These are phyloP conservation scores for Amanita rubescens DNA, from an alignment of 768 basidiomycete species.

Conservation along the genomic window DNA sequence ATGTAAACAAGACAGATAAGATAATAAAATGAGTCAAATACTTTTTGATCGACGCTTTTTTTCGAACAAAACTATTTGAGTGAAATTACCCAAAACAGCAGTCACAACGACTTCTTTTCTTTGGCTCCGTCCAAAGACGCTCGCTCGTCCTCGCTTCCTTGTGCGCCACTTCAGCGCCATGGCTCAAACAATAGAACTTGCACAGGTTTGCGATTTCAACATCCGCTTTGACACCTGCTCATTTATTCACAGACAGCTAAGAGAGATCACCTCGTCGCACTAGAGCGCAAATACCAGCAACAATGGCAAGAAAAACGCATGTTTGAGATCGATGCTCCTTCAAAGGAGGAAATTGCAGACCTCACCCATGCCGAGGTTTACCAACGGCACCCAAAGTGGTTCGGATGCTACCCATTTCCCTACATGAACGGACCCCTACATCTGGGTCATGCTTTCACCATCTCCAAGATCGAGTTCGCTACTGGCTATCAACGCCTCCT, in stretches of 20 bases:
- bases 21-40: neutral
- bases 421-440: slow-evolving; percentile 99
- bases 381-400: slow-evolving; percentile 89
- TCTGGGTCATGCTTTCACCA: slow-evolving; percentile 95
- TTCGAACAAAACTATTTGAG: neutral
- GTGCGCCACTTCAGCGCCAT: slow-evolving; percentile 20
- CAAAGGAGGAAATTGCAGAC: slow-evolving; percentile 53
- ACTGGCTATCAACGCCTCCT: slow-evolving; percentile 94
- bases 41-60: neutral
- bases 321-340: slow-evolving; percentile 84
- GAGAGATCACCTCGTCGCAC: slow-evolving; percentile 74
- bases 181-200: slow-evolving; percentile 60
- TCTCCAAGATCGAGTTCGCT: slow-evolving; percentile 96
- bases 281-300: slow-evolving; percentile 82
- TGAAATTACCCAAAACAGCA: slow-evolving; percentile 5
- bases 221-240: neutral
- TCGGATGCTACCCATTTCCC: slow-evolving; percentile 92
- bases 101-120: slow-evolving; percentile 6
- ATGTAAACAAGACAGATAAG: neutral
- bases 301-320: slow-evolving; percentile 70
- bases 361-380: slow-evolving; percentile 59
- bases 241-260: slow-evolving; percentile 74
- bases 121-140: slow-evolving; percentile 6
- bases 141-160: slow-evolving; percentile 9
- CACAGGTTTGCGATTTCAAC: slow-evolving; percentile 35